Evolutionary conservation across 495 filamentous ascomycete genomes (phyloP).

Genomic region (Penicillium goetzii): DNA sequence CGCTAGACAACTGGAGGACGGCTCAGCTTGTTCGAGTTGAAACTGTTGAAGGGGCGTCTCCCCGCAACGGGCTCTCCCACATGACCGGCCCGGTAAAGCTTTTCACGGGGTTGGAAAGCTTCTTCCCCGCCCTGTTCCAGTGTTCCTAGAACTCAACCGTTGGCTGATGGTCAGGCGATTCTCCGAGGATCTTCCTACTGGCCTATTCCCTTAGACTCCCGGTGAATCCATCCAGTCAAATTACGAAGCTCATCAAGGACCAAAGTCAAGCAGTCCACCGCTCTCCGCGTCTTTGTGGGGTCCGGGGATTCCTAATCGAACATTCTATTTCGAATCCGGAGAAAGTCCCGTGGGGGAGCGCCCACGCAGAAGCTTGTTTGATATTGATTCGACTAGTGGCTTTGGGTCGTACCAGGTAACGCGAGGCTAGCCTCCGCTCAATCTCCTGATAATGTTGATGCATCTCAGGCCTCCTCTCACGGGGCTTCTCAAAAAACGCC

Average conservation of each 20-base stretch:
- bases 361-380: neutral
- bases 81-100: neutral
- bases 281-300: neutral
- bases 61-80: neutral
- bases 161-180: neutral
- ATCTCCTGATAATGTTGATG: neutral
- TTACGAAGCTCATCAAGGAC: neutral
- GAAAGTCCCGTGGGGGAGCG: neutral
- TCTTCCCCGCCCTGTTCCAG: neutral
- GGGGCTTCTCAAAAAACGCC: neutral
- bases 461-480: neutral
- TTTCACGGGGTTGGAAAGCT: neutral
- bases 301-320: neutral
- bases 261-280: neutral
- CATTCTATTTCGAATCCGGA: neutral
- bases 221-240: neutral
- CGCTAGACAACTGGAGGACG: neutral
- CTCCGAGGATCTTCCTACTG: neutral
- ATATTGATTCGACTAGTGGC: neutral
- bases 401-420: neutral
- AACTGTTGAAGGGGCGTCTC: neutral
- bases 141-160: neutral
- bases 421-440: neutral
- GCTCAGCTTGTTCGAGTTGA: neutral
- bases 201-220: neutral